Base-by-base conservation (phyloP, 208 protist genomes). In the Crithidia bombi region DNA sequence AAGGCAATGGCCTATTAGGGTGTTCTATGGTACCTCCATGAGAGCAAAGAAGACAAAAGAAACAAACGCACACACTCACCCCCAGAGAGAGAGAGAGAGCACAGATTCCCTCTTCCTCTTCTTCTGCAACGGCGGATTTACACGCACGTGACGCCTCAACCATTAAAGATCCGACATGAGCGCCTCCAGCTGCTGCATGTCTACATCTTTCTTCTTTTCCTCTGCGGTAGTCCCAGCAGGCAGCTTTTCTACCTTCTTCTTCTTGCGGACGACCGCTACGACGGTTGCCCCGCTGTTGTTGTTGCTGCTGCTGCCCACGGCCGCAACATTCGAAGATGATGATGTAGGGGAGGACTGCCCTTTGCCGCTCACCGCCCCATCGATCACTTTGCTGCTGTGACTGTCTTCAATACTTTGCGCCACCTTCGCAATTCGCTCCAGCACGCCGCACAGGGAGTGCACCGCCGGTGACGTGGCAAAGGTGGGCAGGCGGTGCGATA, bases 191-290 rank as follows among this genome's bases (percentile, higher is more conserved):
- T 81, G 61, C 50, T 71, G 63, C 43, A 81, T 23, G 41, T 76
- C 58, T 10, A 78, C 57, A 3, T 69, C 58, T 55, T 62, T 69
- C 35, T 38, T 79, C 38, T 14, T 19, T n/a, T 33, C 19, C 33
- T 35, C 32, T 23, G 43, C 30, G 19, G 25, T 59, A 66, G 56
- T 46, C 70, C 51, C 46, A 28, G 74, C 33, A 51, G 28, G 15
- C 25, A 26, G 39, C 67, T 41, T 73, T 49, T 89, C 81, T 19
- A 79, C 43, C 67, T 89, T 93, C 65, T 79, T 85, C 46, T 92
- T 92, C 73, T 96, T 96, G 50, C 81, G 78, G 23, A 92, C 86
- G 3, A 87, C 81, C 23, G 71, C 87, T 3, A 86, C 83, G 1
- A 46, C 38, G 30, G 39, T 52, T 21, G 59, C 52, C 23, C 21